Conservation (phyloP, 371 early-diverging fungal species). For the Syncephalastrum monosporum region DNA sequence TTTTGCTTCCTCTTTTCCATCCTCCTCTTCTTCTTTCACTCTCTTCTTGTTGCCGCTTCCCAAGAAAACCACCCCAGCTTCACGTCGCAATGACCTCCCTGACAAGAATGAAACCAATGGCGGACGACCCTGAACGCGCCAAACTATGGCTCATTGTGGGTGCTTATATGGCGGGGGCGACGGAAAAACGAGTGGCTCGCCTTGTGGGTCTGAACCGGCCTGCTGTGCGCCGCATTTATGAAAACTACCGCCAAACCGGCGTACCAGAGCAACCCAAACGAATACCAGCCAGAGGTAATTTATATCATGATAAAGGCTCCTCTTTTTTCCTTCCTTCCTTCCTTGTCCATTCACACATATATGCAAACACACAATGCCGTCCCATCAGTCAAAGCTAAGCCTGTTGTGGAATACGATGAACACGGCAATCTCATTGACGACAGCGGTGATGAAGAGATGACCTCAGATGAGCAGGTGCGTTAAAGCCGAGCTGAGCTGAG, state of each 20-base stretch:
- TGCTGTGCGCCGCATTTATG: conserved; percentile 45
- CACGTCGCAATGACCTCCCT: background rate
- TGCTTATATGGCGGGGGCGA: conserved; percentile 46
- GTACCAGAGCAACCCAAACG: conserved; percentile 39
- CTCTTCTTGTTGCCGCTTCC: too few relatives aligned
- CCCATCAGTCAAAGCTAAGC: conserved; percentile 31
- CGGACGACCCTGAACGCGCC: conserved; percentile 24
- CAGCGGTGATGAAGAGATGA: conserved; percentile 27
- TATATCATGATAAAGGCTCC: too few relatives aligned
- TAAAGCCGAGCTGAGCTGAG: background rate
- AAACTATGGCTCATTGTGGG: conserved; percentile 52
- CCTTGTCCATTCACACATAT: background rate
- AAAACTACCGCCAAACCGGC: conserved; percentile 41
- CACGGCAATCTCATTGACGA: conserved; percentile 37
- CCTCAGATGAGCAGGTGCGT: conserved; percentile 4
- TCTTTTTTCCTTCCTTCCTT: conserved; percentile 4
- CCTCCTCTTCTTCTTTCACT: conserved; percentile 3
- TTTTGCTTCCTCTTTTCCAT: background rate
- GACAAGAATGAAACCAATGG: conserved; percentile 9
- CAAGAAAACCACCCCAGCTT: background rate
- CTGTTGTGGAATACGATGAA: conserved; percentile 50
- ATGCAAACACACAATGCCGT: background rate
- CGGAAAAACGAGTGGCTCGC: conserved; percentile 42
- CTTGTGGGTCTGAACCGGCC: conserved; percentile 44
- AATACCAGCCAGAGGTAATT: conserved; percentile 32